Percentiles rank a stretch among this genome's conserved stretches.
Evolutionary conservation across 257 asterid species (phyloP).

Genomic region (Fraxinus pennsylvanica): DNA sequence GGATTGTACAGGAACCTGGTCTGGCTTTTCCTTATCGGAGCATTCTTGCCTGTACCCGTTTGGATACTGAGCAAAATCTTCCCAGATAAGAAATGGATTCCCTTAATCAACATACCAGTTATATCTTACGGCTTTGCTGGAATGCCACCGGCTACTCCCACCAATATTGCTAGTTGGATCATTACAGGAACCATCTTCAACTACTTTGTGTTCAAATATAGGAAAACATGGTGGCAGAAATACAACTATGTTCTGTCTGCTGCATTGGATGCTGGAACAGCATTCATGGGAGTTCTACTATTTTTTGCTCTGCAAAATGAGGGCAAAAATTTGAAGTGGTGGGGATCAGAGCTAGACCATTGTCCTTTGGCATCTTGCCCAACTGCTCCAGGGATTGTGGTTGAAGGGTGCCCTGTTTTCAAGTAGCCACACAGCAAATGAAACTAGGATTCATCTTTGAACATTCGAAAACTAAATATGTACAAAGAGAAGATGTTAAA

Average conservation of each 20-base stretch:
- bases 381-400: conserved; percentile 75
- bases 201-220: conserved; percentile 74
- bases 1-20: conserved; percentile 81
- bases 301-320: conserved; percentile 74
- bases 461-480: background rate
- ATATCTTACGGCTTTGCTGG: conserved; percentile 89
- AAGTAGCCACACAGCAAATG: conserved; percentile 29
- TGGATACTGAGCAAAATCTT: conserved; percentile 77
- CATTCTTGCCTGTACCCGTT: conserved; percentile 76
- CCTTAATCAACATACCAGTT: conserved; percentile 79
- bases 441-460: background rate
- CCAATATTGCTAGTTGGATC: conserved; percentile 92
- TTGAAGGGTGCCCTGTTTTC: conserved; percentile 79
- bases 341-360: conserved; percentile 84
- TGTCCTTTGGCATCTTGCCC: conserved; percentile 94
- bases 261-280: conserved; percentile 92
- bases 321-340: conserved; percentile 75
- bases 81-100: conserved; percentile 89
- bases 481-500: background rate
- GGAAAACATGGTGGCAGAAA: conserved; percentile 84
- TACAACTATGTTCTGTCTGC: conserved; percentile 89
- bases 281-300: conserved; percentile 86
- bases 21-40: conserved; percentile 86
- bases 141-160: conserved; percentile 96
- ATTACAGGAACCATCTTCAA: conserved; percentile 74